A percentile compares a stretch with the other conserved stretches of the same genome.
Conservation (phyloP, 495 filamentous ascomycete genomes). For the Choiromyces venosus region DNA sequence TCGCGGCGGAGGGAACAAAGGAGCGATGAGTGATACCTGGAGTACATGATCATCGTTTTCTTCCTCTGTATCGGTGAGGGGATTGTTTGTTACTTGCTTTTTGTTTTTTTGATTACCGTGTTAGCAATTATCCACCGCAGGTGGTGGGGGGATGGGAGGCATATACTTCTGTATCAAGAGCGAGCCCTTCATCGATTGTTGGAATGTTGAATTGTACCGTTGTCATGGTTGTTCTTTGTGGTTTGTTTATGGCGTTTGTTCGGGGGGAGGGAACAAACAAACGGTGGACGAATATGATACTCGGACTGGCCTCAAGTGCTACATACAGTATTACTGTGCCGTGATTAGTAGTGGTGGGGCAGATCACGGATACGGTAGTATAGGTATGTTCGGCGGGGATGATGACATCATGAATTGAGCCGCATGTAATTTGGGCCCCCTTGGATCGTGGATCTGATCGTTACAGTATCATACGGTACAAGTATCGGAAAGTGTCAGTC, state of each 20-base stretch:
- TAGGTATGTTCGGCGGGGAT: too few species aligned
- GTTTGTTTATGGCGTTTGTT: neutral
- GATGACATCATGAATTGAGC: too few species aligned
- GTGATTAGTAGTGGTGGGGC: too few species aligned
- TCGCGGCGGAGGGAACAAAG: neutral
- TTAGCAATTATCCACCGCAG: too few species aligned
- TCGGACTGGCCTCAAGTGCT: neutral
- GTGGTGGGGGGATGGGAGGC: neutral
- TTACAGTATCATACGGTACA: too few species aligned
- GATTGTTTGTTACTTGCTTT: neutral
- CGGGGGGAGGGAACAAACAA: neutral
- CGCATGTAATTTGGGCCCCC: too few species aligned
- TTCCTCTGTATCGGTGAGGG: slow-evolving; percentile 11
- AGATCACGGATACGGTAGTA: too few species aligned
- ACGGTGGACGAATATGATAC: neutral
- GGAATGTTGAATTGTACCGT: neutral
- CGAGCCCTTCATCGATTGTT: neutral
- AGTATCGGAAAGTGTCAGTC: too few species aligned
- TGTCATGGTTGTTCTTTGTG: neutral
- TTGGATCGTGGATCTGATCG: too few species aligned
- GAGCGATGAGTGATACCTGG: slow-evolving; percentile 16
- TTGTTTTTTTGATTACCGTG: too few species aligned
- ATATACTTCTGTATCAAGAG: neutral
- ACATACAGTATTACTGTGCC: too few species aligned
- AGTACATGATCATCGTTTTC: slow-evolving; percentile 31